Evolutionary conservation across 2,329 filamentous ascomycete species (phyloP).

Genomic region (Fusarium incarnatum): DNA sequence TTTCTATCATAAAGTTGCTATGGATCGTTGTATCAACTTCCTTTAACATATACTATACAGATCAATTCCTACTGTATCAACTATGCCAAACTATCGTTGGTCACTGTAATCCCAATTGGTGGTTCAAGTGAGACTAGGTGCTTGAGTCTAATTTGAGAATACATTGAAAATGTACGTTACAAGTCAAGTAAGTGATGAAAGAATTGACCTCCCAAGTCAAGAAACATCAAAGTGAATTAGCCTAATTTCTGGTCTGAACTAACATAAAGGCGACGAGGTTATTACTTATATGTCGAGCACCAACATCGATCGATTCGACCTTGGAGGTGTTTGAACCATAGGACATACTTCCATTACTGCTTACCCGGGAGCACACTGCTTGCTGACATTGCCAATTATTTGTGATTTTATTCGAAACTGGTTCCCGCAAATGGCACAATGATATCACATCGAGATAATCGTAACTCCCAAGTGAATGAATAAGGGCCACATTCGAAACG

Average conservation of each 20-base stretch:
- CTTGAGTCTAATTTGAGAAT: not conserved
- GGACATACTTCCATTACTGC: not conserved
- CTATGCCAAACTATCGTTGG: not conserved
- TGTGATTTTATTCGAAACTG: not conserved
- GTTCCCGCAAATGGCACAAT: not conserved
- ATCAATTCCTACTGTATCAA: not conserved
- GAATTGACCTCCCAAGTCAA: not conserved
- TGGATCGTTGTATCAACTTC: not conserved
- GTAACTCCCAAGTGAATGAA: not conserved
- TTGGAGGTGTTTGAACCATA: not conserved
- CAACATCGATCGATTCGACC: not conserved
- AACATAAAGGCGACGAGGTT: not conserved
- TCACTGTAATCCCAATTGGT: not conserved
- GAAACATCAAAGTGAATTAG: fast-evolving
- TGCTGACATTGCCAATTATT: not conserved
- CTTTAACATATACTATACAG: too few relatives aligned
- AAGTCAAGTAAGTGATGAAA: not conserved
- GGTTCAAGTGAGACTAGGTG: not conserved
- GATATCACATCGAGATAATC: not conserved
- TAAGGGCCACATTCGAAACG: not conserved
- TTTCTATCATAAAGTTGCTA: not conserved
- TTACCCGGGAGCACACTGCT: not conserved
- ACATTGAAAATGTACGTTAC: not conserved
- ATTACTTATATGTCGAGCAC: not conserved
- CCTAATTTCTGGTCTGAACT: not conserved